These are phyloP conservation scores for Apiospora saccharicola DNA, from an alignment of 2,329 filamentous ascomycete genomes.

Conservation along the genomic window DNA sequence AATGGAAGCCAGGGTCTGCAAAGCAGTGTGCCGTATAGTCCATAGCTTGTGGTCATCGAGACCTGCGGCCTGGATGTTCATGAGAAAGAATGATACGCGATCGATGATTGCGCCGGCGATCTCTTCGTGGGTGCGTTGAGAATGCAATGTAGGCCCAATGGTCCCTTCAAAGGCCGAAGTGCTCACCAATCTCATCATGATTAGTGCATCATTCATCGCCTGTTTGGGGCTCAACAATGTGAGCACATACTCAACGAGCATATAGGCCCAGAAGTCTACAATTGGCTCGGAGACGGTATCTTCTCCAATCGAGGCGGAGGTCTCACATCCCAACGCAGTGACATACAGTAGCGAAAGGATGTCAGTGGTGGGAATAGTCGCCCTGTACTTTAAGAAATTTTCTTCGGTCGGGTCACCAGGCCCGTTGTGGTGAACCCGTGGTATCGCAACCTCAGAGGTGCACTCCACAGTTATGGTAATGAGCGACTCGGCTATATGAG, in stretches of 20 bases:
- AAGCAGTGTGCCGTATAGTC: conserved; percentile 52
- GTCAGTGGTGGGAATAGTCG: conserved; percentile 67
- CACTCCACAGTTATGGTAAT: conserved; percentile 65
- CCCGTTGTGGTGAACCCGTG: conserved; percentile 57
- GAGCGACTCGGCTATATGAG: conserved; percentile 65
- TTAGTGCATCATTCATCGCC: conserved; percentile 66
- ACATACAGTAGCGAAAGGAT: conserved; percentile 73
- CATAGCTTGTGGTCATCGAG: conserved; percentile 49
- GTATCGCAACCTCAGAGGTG: conserved; percentile 65
- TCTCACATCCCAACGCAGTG: conserved; percentile 66
- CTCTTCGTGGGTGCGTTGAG: conserved; percentile 51
- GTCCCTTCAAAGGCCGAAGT: conserved; percentile 70
- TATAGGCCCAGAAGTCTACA: conserved; percentile 69
- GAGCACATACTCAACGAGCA: conserved; percentile 72
- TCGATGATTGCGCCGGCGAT: conserved; percentile 62
- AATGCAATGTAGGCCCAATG: conserved; percentile 68
- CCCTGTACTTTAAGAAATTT: conserved; percentile 52
- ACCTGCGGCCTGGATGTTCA: conserved; percentile 59
- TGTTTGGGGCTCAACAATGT: conserved; percentile 74
- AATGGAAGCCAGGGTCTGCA: conserved; percentile 67
- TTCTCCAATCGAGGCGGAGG: conserved; percentile 39
- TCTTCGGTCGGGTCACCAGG: conserved; percentile 57
- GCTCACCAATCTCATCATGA: conserved; percentile 70
- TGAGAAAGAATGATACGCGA: conserved; percentile 68
- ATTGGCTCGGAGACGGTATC: conserved; percentile 41